Base-by-base conservation (phyloP, 768 basidiomycete species). In the Psilocybe cyanescens region DNA sequence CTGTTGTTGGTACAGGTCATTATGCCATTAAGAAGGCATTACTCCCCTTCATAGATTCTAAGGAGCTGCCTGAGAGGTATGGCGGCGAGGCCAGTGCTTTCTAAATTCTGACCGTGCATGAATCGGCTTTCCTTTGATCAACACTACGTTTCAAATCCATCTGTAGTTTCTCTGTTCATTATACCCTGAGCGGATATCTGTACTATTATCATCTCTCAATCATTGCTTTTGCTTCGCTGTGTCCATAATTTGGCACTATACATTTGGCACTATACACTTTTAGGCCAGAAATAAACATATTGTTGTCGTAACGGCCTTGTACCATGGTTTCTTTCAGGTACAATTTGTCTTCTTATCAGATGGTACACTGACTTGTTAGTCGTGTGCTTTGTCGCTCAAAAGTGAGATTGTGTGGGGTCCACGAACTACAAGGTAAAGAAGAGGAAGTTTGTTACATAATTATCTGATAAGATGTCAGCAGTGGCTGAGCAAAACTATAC, bases 1-100 rank as follows among this genome's bases (percentile, higher is more conserved):
- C 79, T 35, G 88, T 94, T 39, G 88, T 92, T 16, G 92, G 92
- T 45, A 78, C 81, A 24, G 86, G 91, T 14, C 72, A 81, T n/a
- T 74, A 78, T 59, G 75, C 83, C 0, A 85, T 94, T 47, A 78
- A 80, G 59, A 83, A 84, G 64, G 86, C 86, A 1, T 79, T 94
- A 11, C 70, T 81, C n/a, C 81, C 82, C 2, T 67, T 83, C 54
- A 85, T 94, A 46, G 79, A 85, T 44, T 73, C 73, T 5, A 74
- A 79, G 3, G 74, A 92, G 67, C 78, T 94, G 41, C 92, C 92
- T 1, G 76, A 78, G 74, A 76, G 82, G 49, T 94, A 94, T 65
- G 92, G 92, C 8, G 92, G 92, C 6, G 75, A 78, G 28, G 87
- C 83, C 5, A 78, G 83, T 1, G 84, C 72, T 17, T 87, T 88